These are phyloP conservation scores for Lepidium africanum DNA, from an alignment of 345 rosid genomes.

Conservation along the genomic window DNA sequence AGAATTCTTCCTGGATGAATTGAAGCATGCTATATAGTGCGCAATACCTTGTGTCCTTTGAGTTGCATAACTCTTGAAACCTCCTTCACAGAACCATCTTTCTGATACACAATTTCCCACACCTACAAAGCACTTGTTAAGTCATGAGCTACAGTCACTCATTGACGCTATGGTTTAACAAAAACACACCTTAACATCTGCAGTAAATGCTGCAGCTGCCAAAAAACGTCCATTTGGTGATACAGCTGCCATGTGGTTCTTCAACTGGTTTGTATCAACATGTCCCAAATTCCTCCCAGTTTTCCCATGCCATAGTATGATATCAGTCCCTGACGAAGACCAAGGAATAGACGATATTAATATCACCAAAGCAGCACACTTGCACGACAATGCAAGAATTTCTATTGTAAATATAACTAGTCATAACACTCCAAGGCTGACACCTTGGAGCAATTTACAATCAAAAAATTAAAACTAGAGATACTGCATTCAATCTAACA, in stretches of 20 bases:
- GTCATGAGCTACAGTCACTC: neutral
- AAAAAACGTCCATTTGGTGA: constrained; percentile 97
- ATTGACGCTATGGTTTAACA: neutral
- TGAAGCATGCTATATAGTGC: neutral
- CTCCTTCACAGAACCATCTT: constrained; percentile 96
- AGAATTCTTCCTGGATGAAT: neutral
- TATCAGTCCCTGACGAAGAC: constrained; percentile 70
- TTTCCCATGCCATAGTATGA: constrained; percentile 89
- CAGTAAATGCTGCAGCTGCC: constrained; percentile 99
- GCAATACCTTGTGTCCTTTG: constrained; percentile 82
- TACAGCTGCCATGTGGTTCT: constrained; percentile 79
- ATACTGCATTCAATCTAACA: neutral
- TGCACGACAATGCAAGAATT: neutral
- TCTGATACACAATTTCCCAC: constrained; percentile 92
- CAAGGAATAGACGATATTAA: neutral
- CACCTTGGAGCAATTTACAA: neutral
- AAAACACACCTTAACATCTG: constrained; percentile 83
- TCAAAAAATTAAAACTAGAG: neutral
- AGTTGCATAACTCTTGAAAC: constrained; percentile 88
- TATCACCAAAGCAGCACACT: neutral
- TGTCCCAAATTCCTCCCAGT: constrained; percentile 74
- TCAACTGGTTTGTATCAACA: constrained; percentile 94
- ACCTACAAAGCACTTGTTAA: constrained; percentile 42
- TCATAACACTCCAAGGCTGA: neutral
- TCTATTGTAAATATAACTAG: neutral